Evolutionary conservation across 2,329 filamentous ascomycete species (phyloP), one percentile per base, ranked within the genome.

Genomic region (Bipolaris cookei): DNA sequence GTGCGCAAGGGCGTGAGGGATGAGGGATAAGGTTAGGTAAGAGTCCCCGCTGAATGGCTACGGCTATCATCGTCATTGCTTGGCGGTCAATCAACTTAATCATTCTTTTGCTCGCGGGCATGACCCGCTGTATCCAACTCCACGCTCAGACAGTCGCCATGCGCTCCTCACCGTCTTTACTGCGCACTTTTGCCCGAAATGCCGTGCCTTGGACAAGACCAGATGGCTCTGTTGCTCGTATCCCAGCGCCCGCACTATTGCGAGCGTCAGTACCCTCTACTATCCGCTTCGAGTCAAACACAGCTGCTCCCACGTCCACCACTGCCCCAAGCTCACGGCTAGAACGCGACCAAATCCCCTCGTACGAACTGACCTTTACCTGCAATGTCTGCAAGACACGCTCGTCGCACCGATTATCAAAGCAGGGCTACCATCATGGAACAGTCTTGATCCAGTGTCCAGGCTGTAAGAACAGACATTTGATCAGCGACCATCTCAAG

Each of bases 341-440:
- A 18, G 71, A 73, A 35, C 73, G 71, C 57, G 64, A 73, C 61
- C 73, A 80, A 54, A 75, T 80, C 34, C 91, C 91, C 1, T 86
- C 90, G 55, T 99, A 98, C 79, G 84, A 92, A 66, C 83, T 99
- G 63, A 90, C 88, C 47, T 97, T 99, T 76, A 99, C 95, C 65
- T 99, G 95, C 84, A 88, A 90, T 57, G 91, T 91, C 30, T 99
- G 95, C 79, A 81, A 83, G 43, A 80, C 85, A 34, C 89, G 93
- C 56, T 96, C 91, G n/a, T 84, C 87, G 11, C 96, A 99, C 79
- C 85, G 85, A 48, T 83, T 99, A 68, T 92, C 91, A 28, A 97
- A 98, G 77, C 95, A 98, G 73, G 95, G 92, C 30, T 99, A 99
- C 75, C 93, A 98, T 77, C 83, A 88, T 62, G 95, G 95, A 34